Conservation (phyloP, 306 rosid genomes). For the Medicago lupulina region DNA sequence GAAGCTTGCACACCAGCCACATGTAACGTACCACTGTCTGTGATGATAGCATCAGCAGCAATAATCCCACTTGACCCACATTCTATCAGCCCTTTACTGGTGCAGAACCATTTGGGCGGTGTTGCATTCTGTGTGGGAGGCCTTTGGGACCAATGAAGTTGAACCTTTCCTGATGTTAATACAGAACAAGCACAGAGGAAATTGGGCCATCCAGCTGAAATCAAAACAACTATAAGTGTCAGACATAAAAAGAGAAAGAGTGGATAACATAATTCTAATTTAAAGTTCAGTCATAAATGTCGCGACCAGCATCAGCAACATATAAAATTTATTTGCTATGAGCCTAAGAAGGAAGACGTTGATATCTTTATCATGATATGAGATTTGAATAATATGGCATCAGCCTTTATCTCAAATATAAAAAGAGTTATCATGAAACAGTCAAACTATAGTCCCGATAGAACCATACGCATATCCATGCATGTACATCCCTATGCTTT, state of each 20-base stretch:
- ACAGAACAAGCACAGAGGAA: conserved; percentile 92
- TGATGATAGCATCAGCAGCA: conserved; percentile 97
- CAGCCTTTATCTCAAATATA: no score
- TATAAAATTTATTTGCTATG: conserved; percentile 6
- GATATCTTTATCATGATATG: conserved; percentile 22
- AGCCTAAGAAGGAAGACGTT: neutral
- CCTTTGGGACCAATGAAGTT: conserved; percentile 98
- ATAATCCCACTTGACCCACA: conserved; percentile 97
- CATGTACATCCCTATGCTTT: neutral
- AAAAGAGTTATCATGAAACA: conserved; percentile 5
- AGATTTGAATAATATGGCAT: conserved; percentile 1
- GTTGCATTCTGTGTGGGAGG: conserved; percentile 75
- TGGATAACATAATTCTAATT: conserved; percentile 3
- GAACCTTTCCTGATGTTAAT: conserved; percentile 92
- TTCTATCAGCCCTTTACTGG: conserved; percentile 91
- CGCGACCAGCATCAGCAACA: conserved; percentile 27
- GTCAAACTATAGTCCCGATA: conserved; percentile 11
- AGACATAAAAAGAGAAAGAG: conserved; percentile 36
- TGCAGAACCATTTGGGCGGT: conserved; percentile 82
- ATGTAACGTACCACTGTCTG: conserved; percentile 95
- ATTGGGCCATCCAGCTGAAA: conserved; percentile 98
- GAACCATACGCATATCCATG: neutral
- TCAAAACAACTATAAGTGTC: conserved; percentile 47
- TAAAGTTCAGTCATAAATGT: neutral
- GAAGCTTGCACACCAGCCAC: conserved; percentile 96